Base-by-base conservation (phyloP, 2,329 filamentous ascomycete genomes). In the Microdochium bolleyi region DNA sequence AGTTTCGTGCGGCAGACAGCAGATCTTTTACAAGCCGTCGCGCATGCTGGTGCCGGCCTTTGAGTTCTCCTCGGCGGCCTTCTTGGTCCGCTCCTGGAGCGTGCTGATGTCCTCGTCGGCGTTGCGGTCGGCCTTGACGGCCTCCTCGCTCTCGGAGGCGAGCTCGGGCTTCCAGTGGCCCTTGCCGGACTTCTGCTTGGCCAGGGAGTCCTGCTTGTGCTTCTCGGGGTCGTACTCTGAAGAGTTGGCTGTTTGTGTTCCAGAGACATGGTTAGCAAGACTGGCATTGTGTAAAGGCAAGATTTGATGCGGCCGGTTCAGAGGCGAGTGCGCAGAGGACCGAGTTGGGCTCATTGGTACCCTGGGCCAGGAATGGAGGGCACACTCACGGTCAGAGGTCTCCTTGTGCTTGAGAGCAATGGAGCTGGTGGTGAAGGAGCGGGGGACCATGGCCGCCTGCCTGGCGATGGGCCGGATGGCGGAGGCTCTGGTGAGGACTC, bases 111-210 rank as follows among this genome's bases (percentile, higher is more conserved):
- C 68, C 50, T 75, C 68, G 54, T 73, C 55, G 54, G 74, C 69
- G 53, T 67, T 69, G 55, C 80, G 80, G 65, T 87, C 87, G 41
- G 83, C 87, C 73, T 81, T 85, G 69, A 94, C 77, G 60, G 82
- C 82, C 67, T 88, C 87, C 74, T 95, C 89, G 69, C 85, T 88
- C 69, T 89, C 83, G 50, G 84, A 88, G 2, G 89, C 88, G 50
- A 95, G 75, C 66, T 87, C 84, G 22, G 85, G 77, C 71, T 88
- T 87, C 89, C 89, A 94, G 65, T 89, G 78, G 51, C 77, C 85
- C 66, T 82, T 78, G 55, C 88, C 88, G 38, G 78, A 70, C 67
- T 85, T 82, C 55, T 89, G 79, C 74, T 92, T 91, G 57, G 76
- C 55, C 46, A 86, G 70, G 24, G 75, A 74, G 62, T 85, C 80